Percentiles rank a stretch among this genome's conserved stretches.
Conservation (phyloP, 805 yeast genomes). For the Kodamaea restingae region DNA sequence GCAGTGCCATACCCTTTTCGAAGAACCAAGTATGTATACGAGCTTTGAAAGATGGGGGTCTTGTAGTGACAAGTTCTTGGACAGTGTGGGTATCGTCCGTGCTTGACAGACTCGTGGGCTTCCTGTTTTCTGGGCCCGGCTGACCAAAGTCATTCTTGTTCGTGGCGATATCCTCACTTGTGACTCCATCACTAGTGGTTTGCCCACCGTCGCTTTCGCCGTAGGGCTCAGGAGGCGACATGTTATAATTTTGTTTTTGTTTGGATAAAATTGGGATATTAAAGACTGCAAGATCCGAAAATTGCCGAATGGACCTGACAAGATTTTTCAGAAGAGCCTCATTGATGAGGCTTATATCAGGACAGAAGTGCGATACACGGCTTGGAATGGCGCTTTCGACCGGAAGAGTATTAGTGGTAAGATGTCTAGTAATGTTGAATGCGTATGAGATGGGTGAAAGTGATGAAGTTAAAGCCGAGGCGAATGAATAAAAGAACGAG, state of each 20-base stretch:
- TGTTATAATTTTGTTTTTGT: not conserved
- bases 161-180: not conserved
- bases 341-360: no score
- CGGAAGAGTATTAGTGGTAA: no score
- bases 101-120: not conserved
- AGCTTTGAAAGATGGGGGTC: conserved; percentile 13
- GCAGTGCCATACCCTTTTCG: conserved; percentile 18
- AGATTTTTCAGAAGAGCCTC: no score
- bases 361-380: no score
- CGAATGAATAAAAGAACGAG: no score
- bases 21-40: conserved; percentile 12
- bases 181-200: not conserved
- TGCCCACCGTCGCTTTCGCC: not conserved
- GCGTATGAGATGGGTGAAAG: no score
- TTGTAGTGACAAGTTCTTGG: conserved; percentile 11
- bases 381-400: no score
- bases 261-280: no score
- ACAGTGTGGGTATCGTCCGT: conserved; percentile 3
- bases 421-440: no score
- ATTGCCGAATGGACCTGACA: no score
- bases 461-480: no score
- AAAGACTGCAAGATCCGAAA: no score
- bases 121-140: not conserved
- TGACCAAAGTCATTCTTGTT: not conserved
- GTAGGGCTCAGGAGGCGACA: not conserved